These are phyloP conservation scores for Hortaea werneckii DNA, from an alignment of 2,329 filamentous ascomycete genomes.

Conservation along the genomic window DNA sequence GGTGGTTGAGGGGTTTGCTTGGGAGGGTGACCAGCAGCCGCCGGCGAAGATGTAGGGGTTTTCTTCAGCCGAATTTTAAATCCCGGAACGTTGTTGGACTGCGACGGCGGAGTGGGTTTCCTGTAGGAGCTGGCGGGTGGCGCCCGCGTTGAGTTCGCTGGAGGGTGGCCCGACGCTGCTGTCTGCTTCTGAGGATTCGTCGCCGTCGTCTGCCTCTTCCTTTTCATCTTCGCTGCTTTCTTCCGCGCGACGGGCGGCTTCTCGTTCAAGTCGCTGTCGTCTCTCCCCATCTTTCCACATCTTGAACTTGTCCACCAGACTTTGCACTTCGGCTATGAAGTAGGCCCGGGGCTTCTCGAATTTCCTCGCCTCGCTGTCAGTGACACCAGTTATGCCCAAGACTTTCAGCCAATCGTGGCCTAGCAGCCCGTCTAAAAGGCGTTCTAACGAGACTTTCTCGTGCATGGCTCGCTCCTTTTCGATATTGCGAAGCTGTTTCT, in stretches of 20 bases:
- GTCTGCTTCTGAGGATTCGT: constrained; percentile 11
- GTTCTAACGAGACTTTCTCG: constrained; percentile 55
- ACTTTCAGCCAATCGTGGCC: constrained; percentile 87
- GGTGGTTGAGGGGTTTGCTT: constrained; percentile 4
- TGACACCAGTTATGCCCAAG: constrained; percentile 79
- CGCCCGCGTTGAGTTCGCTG: constrained; percentile 59
- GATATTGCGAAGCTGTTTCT: constrained; percentile 59
- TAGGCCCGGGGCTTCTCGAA: constrained; percentile 78
- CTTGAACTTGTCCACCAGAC: constrained; percentile 76
- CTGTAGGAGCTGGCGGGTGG: constrained; percentile 64
- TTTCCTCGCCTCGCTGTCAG: constrained; percentile 73
- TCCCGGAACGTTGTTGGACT: constrained; percentile 17
- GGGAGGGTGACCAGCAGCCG: background rate
- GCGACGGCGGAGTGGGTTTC: constrained; percentile 50
- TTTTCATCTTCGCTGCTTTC: constrained; percentile 40
- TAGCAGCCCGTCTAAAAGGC: constrained; percentile 68
- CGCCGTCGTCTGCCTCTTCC: constrained; percentile 27
- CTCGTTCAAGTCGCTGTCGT: constrained; percentile 64
- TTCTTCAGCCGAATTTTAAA: constrained; percentile 14
- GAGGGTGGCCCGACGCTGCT: constrained; percentile 45
- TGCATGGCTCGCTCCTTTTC: constrained; percentile 57
- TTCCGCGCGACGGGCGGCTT: constrained; percentile 46
- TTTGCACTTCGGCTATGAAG: constrained; percentile 74
- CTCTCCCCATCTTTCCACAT: constrained; percentile 87
- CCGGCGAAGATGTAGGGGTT: constrained; percentile 4